phyloP scores from a whole-genome alignment of 2,329 filamentous ascomycete genomes.

The Beauveria asiatica region DNA sequence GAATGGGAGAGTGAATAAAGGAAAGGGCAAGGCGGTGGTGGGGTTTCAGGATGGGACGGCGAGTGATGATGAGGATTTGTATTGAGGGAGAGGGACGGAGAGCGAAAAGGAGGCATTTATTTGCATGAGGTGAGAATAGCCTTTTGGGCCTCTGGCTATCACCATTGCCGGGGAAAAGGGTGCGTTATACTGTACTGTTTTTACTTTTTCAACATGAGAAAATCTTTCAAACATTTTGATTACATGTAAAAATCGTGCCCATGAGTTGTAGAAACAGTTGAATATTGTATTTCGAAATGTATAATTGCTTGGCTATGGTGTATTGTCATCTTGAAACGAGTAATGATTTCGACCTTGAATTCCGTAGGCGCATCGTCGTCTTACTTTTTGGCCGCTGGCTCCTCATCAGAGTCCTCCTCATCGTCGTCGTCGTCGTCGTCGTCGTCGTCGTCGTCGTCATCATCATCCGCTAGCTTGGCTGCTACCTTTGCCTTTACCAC shows the following conservation, averaged over 20 bases:
- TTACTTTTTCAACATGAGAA: neutral
- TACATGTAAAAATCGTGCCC: neutral
- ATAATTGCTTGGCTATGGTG: conserved; percentile 9
- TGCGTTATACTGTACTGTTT: neutral
- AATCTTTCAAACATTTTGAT: neutral
- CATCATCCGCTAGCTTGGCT: conserved; percentile 18
- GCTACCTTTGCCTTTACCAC: conserved; percentile 8
- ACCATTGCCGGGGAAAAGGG: neutral
- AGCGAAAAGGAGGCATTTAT: neutral
- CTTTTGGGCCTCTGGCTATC: neutral
- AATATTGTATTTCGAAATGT: neutral
- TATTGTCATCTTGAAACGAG: neutral
- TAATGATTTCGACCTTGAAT: neutral
- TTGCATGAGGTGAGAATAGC: neutral
- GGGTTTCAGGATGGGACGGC: conserved; percentile 45
- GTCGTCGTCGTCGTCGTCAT: conserved; percentile 20
- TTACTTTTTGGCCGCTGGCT: conserved; percentile 19
- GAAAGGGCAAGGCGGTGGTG: conserved; percentile 48
- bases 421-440: conserved; percentile 20
- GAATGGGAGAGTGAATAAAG: conserved; percentile 32
- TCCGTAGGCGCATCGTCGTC: conserved; percentile 1
- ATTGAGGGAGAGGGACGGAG: conserved; percentile 26
- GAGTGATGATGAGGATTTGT: conserved; percentile 49
- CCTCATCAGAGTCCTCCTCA: conserved; percentile 18
- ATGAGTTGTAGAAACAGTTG: neutral